Evolutionary conservation across 2,329 filamentous ascomycete genomes (phyloP).

Genomic region (Neofusicoccum umdonicola): DNA sequence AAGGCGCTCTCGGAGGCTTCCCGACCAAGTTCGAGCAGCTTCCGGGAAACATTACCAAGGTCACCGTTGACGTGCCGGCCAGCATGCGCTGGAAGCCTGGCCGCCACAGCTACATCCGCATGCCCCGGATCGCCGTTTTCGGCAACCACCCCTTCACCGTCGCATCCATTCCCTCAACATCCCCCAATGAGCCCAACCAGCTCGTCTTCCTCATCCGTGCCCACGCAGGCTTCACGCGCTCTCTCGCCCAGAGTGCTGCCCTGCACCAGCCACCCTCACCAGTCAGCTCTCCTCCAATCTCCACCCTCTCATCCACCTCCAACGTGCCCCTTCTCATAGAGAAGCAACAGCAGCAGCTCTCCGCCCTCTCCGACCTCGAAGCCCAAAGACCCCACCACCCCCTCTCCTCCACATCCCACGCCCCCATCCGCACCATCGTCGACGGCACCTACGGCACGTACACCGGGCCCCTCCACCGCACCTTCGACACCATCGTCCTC

Average conservation of each 20-base stretch:
- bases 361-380: neutral
- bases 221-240: constrained; percentile 27
- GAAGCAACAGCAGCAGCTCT: neutral
- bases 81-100: constrained; percentile 43
- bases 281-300: neutral
- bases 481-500: constrained; percentile 21
- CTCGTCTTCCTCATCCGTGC: constrained; percentile 27
- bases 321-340: neutral
- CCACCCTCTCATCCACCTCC: neutral
- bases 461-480: constrained; percentile 19
- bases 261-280: neutral
- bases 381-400: neutral
- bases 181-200: constrained; percentile 11
- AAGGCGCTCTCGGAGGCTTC: constrained; percentile 21
- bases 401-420: neutral
- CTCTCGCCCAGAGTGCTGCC: constrained; percentile 9
- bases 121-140: constrained; percentile 23
- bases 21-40: constrained; percentile 23
- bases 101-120: constrained; percentile 57
- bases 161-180: constrained; percentile 18
- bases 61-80: constrained; percentile 23
- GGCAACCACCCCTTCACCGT: constrained; percentile 35
- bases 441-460: constrained; percentile 30
- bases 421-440: constrained; percentile 22
- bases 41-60: constrained; percentile 24